Evolutionary conservation across 1,284 basidiomycete genomes (phyloP).

Genomic region (Puccinia horiana): DNA sequence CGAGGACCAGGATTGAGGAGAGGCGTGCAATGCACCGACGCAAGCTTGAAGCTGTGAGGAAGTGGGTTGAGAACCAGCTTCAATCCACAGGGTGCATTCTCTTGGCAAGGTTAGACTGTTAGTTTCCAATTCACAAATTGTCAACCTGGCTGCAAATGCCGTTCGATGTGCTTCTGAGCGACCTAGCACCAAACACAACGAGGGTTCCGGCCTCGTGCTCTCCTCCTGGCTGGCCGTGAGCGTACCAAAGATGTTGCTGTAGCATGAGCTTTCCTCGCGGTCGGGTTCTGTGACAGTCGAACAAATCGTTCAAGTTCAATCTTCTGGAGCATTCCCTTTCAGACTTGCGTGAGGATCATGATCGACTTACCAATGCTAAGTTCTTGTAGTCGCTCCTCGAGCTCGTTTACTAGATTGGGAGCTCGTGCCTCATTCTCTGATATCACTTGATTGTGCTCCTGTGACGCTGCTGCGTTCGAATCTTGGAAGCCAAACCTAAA

Average conservation of each 20-base stretch:
- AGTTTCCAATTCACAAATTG: conserved; percentile 42
- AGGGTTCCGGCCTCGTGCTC: not conserved
- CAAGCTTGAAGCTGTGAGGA: conserved; percentile 15
- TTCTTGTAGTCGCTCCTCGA: conserved; percentile 12
- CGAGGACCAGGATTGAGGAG: conserved; percentile 47
- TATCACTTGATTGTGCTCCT: not conserved
- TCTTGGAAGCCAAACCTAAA: conserved; percentile 27
- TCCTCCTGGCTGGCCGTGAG: not conserved
- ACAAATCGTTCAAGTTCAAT: not conserved
- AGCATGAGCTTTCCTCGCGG: conserved; percentile 22
- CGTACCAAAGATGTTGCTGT: conserved; percentile 16
- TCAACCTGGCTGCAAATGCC: conserved; percentile 44
- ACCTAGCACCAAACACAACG: conserved; percentile 21
- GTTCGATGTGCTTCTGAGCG: conserved; percentile 29
- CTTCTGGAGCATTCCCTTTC: not conserved
- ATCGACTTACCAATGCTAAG: conserved; percentile 1
- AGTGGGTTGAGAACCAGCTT: not conserved
- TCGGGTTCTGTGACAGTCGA: not conserved
- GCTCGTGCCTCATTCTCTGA: not conserved
- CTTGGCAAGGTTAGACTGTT: conserved; percentile 17
- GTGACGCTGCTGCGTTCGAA: not conserved
- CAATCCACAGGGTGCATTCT: conserved; percentile 40
- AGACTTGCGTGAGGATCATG: not conserved
- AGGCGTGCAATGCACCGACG: conserved; percentile 37
- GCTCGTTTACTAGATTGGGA: not conserved